These are phyloP conservation scores for Solanum clarkiae DNA, from an alignment of 257 asterid species.

Conservation along the genomic window DNA sequence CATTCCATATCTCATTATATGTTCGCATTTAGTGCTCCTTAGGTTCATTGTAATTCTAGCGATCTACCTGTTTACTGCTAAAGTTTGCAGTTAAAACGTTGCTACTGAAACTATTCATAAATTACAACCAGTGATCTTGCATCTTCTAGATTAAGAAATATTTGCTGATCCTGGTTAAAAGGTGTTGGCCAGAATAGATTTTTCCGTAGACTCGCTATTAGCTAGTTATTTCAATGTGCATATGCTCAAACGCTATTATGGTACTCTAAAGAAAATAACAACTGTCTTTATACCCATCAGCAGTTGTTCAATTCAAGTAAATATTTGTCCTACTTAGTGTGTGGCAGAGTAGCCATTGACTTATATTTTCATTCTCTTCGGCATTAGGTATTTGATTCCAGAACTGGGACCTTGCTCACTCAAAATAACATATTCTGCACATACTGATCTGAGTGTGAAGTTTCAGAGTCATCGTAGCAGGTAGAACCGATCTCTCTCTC, in stretches of 20 bases:
- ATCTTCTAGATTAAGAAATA: not conserved
- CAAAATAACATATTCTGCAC: conserved; percentile 85
- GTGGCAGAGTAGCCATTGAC: not conserved
- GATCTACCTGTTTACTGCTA: not conserved
- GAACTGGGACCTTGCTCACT: conserved; percentile 89
- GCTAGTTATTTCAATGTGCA: not conserved
- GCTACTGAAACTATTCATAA: not conserved
- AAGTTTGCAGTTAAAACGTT: not conserved
- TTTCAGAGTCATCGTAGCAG: conserved; percentile 93
- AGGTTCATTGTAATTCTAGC: not conserved
- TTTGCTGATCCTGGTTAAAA: not conserved
- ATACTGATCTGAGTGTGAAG: conserved; percentile 88
- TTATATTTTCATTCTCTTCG: not conserved
- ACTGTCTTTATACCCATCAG: not conserved
- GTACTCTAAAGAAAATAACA: not conserved
- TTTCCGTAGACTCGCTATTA: not conserved
- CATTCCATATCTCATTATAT: conserved; percentile 27
- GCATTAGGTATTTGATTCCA: conserved; percentile 74
- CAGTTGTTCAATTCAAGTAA: not conserved
- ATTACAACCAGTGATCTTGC: not conserved
- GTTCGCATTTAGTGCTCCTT: conserved; percentile 10
- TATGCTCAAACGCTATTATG: not conserved
- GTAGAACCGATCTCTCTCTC: conserved; percentile 5
- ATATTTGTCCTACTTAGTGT: not conserved
- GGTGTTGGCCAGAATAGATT: not conserved